phyloP scores from a whole-genome alignment of 1,139 yeast genomes.

The Yarrowia galli region DNA sequence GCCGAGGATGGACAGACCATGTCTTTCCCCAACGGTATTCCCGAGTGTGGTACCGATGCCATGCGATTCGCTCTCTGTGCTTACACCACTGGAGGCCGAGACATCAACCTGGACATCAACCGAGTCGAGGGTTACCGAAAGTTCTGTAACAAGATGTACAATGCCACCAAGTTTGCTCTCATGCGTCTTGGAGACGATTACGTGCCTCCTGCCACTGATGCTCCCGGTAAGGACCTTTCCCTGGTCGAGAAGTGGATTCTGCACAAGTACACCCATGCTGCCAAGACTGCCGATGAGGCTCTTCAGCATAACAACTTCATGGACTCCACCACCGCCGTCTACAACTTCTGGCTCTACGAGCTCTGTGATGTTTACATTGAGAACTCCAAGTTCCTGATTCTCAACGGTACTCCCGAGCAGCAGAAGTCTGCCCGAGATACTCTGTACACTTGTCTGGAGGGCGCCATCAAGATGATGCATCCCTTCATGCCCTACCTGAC shows the following conservation, averaged over 20 bases:
- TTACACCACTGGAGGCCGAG: slow-evolving; percentile 98
- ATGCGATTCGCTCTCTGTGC: slow-evolving; percentile 98
- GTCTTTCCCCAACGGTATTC: slow-evolving; percentile 96
- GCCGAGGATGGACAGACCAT: slow-evolving; percentile 89
- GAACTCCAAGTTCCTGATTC: slow-evolving; percentile 89
- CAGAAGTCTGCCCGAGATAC: slow-evolving; percentile 92
- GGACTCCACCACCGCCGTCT: slow-evolving; percentile 83
- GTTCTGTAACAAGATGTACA: slow-evolving; percentile 99
- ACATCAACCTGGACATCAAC: slow-evolving; percentile 91
- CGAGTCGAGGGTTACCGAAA: slow-evolving; percentile 99
- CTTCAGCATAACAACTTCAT: slow-evolving; percentile 88
- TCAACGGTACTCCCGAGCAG: slow-evolving; percentile 87
- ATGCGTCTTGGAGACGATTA: slow-evolving; percentile 92
- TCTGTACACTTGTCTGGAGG: slow-evolving; percentile 88
- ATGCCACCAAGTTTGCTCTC: slow-evolving; percentile 96
- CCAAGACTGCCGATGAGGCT: slow-evolving; percentile 67
- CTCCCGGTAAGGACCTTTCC: slow-evolving; percentile 77
- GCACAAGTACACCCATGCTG: slow-evolving; percentile 78
- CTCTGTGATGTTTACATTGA: slow-evolving; percentile 98
- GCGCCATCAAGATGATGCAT: slow-evolving; percentile 89
- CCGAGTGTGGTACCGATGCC: slow-evolving; percentile 99
- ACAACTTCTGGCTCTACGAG: slow-evolving; percentile 93
- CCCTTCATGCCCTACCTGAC: slow-evolving; percentile 98
- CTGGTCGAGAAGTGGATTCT: slow-evolving; percentile 97
- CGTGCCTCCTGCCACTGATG: slow-evolving; percentile 70